phyloP scores from a whole-genome alignment of 495 filamentous ascomycete genomes.

The Penicillium nucicola region DNA sequence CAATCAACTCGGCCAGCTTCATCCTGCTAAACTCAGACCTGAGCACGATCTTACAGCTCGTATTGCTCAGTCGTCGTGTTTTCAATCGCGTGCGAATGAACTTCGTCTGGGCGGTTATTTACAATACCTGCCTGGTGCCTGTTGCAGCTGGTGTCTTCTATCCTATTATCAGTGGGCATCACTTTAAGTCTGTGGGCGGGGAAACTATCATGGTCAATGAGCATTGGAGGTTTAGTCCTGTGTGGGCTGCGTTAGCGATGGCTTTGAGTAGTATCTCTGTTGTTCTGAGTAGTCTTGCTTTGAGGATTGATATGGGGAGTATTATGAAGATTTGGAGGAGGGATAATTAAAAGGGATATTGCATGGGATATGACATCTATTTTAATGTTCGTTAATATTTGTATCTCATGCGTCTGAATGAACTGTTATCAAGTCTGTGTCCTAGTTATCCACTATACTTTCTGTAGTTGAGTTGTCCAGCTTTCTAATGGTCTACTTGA shows the following conservation, averaged over 20 bases:
- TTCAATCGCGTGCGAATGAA: constrained; percentile 82
- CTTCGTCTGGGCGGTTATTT: constrained; percentile 85
- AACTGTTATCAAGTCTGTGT: background rate
- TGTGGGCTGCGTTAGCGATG: constrained; percentile 87
- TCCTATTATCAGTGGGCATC: constrained; percentile 53
- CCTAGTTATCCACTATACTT: background rate
- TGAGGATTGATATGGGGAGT: constrained; percentile 45
- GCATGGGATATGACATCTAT: background rate
- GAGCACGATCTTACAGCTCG: constrained; percentile 64
- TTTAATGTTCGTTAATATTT: background rate
- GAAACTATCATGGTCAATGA: constrained; percentile 25
- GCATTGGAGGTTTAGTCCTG: constrained; percentile 64
- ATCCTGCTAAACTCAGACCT: constrained; percentile 78
- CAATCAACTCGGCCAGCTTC: constrained; percentile 77
- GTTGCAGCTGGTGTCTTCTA: constrained; percentile 81
- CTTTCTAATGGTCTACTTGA: background rate
- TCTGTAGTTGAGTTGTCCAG: background rate
- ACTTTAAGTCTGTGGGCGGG: constrained; percentile 33
- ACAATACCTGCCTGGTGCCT: constrained; percentile 76
- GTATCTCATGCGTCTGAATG: background rate
- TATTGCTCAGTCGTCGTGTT: constrained; percentile 66
- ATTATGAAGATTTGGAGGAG: constrained; percentile 19
- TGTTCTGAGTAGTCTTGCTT: constrained; percentile 65
- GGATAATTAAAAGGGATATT: background rate
- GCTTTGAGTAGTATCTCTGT: constrained; percentile 81